These are phyloP conservation scores for Pelargonium nanum DNA, from an alignment of 345 rosid genomes.

Conservation along the genomic window DNA sequence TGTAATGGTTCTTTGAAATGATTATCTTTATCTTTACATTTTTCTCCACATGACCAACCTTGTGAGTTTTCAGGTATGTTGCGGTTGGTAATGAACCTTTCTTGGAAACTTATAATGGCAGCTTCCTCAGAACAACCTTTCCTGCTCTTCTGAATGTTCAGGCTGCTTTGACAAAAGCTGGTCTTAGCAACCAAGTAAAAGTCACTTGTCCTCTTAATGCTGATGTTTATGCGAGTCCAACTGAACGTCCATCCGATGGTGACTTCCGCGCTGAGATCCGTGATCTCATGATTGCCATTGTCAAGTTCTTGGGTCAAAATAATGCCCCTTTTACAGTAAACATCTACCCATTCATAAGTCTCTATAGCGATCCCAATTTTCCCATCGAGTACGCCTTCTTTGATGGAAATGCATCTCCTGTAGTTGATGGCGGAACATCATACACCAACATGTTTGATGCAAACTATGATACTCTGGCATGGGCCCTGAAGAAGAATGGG, in stretches of 20 bases:
- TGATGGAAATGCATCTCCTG: conserved; percentile 30
- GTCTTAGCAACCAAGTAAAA: conserved; percentile 42
- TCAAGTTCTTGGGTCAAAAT: conserved; percentile 44
- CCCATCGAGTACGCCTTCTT: conserved; percentile 63
- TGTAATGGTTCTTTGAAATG: no score
- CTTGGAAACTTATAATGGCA: conserved; percentile 40
- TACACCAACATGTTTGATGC: conserved; percentile 60
- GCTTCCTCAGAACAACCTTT: conserved; percentile 28
- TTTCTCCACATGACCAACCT: background rate
- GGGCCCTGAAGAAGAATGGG: conserved; percentile 58
- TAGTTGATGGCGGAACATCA: conserved; percentile 39
- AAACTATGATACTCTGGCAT: conserved; percentile 47
- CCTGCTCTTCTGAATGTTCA: conserved; percentile 65
- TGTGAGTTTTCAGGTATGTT: conserved; percentile 30
- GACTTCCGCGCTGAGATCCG: conserved; percentile 46
- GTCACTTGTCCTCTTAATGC: conserved; percentile 58
- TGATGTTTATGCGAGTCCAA: conserved; percentile 42
- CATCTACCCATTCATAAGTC: conserved; percentile 66
- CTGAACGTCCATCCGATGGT: conserved; percentile 39
- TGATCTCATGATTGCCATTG: conserved; percentile 40
- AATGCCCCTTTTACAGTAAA: conserved; percentile 45
- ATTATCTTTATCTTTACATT: background rate
- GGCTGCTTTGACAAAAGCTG: conserved; percentile 56
- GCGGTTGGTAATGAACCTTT: conserved; percentile 74
- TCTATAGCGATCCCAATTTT: conserved; percentile 43